Conservation (phyloP, 495 filamentous ascomycete species). For the Podospora didyma region DNA sequence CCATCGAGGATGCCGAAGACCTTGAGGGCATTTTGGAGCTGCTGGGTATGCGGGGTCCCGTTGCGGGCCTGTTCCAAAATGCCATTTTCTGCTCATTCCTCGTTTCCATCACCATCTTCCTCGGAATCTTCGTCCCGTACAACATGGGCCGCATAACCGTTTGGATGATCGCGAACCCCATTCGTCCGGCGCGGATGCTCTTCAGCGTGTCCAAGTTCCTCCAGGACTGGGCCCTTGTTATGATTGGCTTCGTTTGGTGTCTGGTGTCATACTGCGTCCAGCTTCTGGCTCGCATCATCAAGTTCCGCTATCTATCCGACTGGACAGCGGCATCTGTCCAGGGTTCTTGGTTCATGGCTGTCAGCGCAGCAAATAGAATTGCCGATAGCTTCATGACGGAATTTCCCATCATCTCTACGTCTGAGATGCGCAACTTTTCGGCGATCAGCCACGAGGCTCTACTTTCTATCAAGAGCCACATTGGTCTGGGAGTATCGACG, state of each 20-base stretch:
- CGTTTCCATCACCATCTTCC: conserved; percentile 76
- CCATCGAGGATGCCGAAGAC: conserved; percentile 83
- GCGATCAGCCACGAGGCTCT: conserved; percentile 46
- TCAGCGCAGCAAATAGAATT: conserved; percentile 33
- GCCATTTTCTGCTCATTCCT: conserved; percentile 89
- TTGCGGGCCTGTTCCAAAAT: conserved; percentile 87
- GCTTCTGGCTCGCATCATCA: conserved; percentile 12
- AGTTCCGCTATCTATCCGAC: conserved; percentile 12
- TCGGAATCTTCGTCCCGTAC: conserved; percentile 88
- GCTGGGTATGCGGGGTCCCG: conserved; percentile 91
- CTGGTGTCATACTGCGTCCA: conserved; percentile 12
- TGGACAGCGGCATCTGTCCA: conserved; percentile 1
- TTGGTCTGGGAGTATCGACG: conserved; percentile 22
- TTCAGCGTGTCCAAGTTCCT: conserved; percentile 68
- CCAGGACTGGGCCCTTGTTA: conserved; percentile 42
- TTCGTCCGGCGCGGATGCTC: conserved; percentile 65
- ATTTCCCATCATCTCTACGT: conserved; percentile 32
- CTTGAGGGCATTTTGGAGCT: conserved; percentile 97
- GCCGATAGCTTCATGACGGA: conserved; percentile 35
- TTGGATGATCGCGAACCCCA: conserved; percentile 73
- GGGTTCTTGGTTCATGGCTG: conserved; percentile 19
- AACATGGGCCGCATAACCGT: conserved; percentile 81
- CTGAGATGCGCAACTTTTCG: conserved; percentile 45
- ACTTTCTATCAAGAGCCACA: conserved; percentile 30
- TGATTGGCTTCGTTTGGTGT: conserved; percentile 32